Base-by-base conservation (phyloP, 139 green algal genomes). In the Coelastrella sp. region DNA sequence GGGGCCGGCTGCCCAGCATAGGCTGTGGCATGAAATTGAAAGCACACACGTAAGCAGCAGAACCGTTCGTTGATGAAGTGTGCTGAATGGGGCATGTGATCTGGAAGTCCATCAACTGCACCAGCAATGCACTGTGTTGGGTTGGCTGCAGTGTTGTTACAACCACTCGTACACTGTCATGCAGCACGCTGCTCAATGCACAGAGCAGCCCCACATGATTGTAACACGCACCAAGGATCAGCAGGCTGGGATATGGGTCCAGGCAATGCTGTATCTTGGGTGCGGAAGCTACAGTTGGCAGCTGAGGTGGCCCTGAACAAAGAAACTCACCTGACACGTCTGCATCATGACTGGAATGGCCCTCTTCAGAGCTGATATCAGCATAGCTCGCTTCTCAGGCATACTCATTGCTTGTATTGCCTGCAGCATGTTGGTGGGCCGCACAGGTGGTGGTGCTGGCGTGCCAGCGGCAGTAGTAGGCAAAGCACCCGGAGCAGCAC, bases 281-380 rank as follows among this genome's bases (percentile, higher is more conserved):
- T 14, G 9, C 63, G 9, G 61, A 70, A 70, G 61, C 61, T 15
- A 5, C 61, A 70, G 61, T 0, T 70, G 14, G 35, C 35, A 49
- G 35, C 35, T 49, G 35, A 1, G 1, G 35, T 49, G 35, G 35
- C 35, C 35, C 35, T 49, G 35, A 49, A 49, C 35, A 49, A 49
- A 49, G 3, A 49, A 49, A 5, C 85, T 10, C 9, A 68, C 59
- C 85, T 90, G 85, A 17, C 57, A 63, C 0, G 74, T 90, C 17
- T 73, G 25, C 85, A 90, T 90, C 85, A 90, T 90, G 27, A 76
- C 57, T 4, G 85, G 73, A 27, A 90, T 76, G 56, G 85, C 73
- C 9, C 72, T 59, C 57, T 58, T 63, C 73, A 90, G 73, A 22
- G 74, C 85, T 7, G 25, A 84, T 27, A 90, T 61, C 59, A 90